Evolutionary conservation across 1,284 basidiomycete species (phyloP).

Genomic region (Jaminaea rosea): DNA sequence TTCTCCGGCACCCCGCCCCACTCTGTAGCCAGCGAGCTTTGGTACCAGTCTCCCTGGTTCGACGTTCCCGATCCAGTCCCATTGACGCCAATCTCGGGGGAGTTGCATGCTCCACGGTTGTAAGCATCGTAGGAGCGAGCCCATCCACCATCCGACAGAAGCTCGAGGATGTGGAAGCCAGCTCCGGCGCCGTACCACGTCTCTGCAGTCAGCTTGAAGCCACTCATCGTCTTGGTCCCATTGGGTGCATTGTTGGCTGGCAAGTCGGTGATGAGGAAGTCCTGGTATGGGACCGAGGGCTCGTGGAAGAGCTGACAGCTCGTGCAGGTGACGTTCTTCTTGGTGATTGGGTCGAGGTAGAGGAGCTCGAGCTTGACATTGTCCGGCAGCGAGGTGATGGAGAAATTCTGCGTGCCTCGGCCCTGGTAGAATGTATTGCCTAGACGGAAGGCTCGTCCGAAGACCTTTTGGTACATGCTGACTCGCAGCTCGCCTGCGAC

Average conservation of each 20-base stretch:
- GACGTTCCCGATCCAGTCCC: constrained; percentile 25
- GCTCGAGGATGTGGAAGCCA: constrained; percentile 77
- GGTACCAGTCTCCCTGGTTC: constrained; percentile 30
- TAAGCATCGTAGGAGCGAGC: constrained; percentile 38
- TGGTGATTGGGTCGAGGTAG: constrained; percentile 67
- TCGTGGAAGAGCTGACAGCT: constrained; percentile 47
- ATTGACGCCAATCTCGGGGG: constrained; percentile 25
- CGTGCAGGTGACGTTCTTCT: constrained; percentile 57
- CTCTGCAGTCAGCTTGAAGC: constrained; percentile 61
- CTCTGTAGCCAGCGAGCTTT: constrained; percentile 19
- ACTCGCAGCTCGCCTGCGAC: constrained; percentile 64
- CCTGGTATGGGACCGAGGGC: constrained; percentile 69
- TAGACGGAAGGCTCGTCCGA: constrained; percentile 69
- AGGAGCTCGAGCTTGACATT: constrained; percentile 68
- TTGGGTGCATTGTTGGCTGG: constrained; percentile 36
- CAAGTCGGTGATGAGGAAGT: constrained; percentile 63
- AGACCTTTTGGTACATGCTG: constrained; percentile 63
- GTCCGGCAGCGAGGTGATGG: constrained; percentile 68
- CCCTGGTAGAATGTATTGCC: constrained; percentile 78
- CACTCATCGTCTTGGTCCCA: constrained; percentile 60
- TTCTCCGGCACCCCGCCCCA: constrained; percentile 53
- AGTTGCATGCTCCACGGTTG: constrained; percentile 31
- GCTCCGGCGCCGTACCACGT: constrained; percentile 66
- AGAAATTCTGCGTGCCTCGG: constrained; percentile 74
- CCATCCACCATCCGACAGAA: constrained; percentile 68